Base-by-base conservation (phyloP, 805 yeast genomes). In the Saccharomycopsis capsularis region DNA sequence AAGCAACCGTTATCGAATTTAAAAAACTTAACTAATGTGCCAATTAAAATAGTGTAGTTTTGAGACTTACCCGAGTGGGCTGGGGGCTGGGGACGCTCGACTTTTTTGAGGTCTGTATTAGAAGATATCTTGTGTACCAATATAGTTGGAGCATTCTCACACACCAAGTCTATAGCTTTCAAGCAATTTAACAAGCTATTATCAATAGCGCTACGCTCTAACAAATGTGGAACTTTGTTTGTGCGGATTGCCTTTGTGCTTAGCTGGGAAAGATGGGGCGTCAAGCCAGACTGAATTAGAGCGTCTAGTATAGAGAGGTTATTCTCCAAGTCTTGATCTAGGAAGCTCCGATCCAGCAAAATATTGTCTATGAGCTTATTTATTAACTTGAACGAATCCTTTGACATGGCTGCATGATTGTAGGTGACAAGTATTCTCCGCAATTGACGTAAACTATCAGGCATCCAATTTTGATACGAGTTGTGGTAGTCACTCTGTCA, bases 291-390 rank as follows among this genome's bases (percentile, higher is more conserved):
- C 23, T 48, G 44, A 24, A 52, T 32, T 24, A 52, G 42, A 3
- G 48, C 51, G 7, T 47, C 53, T 5, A 52, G 37, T 16, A 51
- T 46, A 27, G 48, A 29, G 25, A 37, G 9, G 35, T 50, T 52
- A 35, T 43, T 50, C 15, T 24, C 34, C 21, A 50, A 23, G 39
- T 44, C 37, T 3, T 35, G 16, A 30, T 52, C 54, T 3, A 52
- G 37, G 16, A 43, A 49, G 38, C 24, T 32, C 13, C 44, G 47
- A 19, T 46, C 54, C 2, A 19, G 36, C 21, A 49, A 19, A 11
- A 52, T 52, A 23, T 41, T 50, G 4, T 39, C 35, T 15, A 46
- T 32, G 4, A 52, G 44, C 42, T 49, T 48, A 38, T 48, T 34
- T 4, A 43, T 37, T 9, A 45, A n/a, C 37, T 40, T 45, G 34